Evolutionary conservation across 192 early-diverging fungal species (phyloP).

Genomic region (Podila minutissima): DNA sequence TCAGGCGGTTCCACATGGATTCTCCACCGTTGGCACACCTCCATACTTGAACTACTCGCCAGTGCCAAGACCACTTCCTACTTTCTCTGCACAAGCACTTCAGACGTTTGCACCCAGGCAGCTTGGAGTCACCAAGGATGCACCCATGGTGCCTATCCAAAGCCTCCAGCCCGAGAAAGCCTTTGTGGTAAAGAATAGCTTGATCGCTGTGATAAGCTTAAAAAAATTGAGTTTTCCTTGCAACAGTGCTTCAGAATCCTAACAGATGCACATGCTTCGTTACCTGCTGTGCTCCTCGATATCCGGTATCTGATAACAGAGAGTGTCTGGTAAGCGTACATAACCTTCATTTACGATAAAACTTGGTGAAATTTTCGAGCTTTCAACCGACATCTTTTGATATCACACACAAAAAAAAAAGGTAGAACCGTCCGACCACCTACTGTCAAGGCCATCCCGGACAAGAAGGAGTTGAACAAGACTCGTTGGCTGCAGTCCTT

Average conservation of each 20-base stretch:
- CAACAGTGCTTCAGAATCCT: neutral
- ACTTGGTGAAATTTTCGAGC: neutral
- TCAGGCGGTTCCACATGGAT: too few relatives aligned
- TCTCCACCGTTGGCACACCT: neutral
- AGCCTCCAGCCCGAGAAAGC: slow-evolving; percentile 14
- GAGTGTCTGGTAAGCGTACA: slow-evolving; percentile 20
- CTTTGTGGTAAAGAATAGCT: slow-evolving; percentile 13
- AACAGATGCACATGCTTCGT: neutral
- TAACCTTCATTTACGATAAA: neutral
- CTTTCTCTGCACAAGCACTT: slow-evolving; percentile 23
- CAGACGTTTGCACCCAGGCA: slow-evolving; percentile 29
- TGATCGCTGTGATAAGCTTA: neutral
- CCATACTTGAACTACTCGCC: neutral
- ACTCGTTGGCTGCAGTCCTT: slow-evolving; percentile 30
- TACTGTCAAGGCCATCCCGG: slow-evolving; percentile 20
- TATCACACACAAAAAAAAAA: neutral
- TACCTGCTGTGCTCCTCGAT: neutral
- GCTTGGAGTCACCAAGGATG: slow-evolving; percentile 11
- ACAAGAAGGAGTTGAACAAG: slow-evolving; percentile 17
- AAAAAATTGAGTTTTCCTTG: neutral
- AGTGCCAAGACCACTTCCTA: neutral
- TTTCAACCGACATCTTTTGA: neutral
- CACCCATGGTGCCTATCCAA: slow-evolving; percentile 29
- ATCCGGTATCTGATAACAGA: neutral
- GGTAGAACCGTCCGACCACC: slow-evolving; percentile 27